Base-by-base conservation (phyloP, 2,329 filamentous ascomycete species). In the Stachybotrys chartarum region DNA sequence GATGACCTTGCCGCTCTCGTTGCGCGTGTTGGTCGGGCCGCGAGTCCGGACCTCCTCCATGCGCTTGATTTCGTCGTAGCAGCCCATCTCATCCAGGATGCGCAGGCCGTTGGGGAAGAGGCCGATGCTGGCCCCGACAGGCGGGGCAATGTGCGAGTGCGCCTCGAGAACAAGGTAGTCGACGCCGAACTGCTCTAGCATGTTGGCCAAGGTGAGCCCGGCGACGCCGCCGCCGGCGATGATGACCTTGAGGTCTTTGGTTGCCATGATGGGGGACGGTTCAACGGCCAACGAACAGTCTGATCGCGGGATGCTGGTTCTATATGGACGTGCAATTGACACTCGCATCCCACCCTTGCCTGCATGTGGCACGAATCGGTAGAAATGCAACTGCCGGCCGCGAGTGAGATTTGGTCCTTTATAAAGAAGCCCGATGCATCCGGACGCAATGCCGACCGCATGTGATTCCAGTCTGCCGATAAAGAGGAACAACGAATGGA, bases 91-190 rank as follows among this genome's bases (percentile, higher is more conserved):
- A 51, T 81, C 78, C 1, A 81, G 59, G 11, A 82, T 74, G 0
- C 74, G 69, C 7, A 65, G 55, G 1, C 75, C 75, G 39, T 77
- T 69, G 1, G 78, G 70, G 1, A 70, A 56, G 0, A 81, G 59
- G 1, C 69, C 76, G 39, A 83, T 77, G 11, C 70, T 73, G 0
- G 78, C 78, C 1, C 80, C 80, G 0, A 75, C 64, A 45, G 72
- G 67, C 0, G 78, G 77, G 0, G 72, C 72, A 30, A 81, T 71
- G 0, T 70, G 62, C 0, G 57, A 32, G 52, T 75, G 67, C 1
- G 67, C 66, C 59, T 83, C 79, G 0, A 83, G 71, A 0, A 83
- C 56, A 5, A 78, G 58, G 60, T 75, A 82, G 57, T 81, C 73
- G 54, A 83, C 74, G 31, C 62, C 64, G 39, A 72, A 65, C 48